These are phyloP conservation scores for Sphagnum fallax DNA, from an alignment of 228 moss, liverwort and hornwort genomes.

Conservation along the genomic window DNA sequence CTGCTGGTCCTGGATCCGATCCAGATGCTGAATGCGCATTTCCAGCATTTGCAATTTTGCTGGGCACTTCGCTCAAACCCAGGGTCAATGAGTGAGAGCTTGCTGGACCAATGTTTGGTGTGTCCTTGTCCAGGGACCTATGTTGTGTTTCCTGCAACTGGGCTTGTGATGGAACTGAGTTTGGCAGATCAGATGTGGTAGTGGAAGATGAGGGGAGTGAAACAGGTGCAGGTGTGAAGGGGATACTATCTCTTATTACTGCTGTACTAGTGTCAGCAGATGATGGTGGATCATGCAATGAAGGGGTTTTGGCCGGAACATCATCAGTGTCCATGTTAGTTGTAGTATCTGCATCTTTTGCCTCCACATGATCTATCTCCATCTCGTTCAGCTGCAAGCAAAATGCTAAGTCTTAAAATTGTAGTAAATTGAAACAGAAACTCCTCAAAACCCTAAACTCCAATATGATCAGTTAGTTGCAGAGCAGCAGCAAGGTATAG, in stretches of 20 bases:
- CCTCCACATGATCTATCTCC: slow-evolving; percentile 24
- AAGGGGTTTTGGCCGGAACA: background rate
- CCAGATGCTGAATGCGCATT: too few relatives aligned
- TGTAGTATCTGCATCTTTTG: slow-evolving; percentile 17
- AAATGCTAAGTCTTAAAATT: background rate
- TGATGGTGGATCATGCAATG: slow-evolving; percentile 1
- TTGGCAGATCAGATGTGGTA: slow-evolving; percentile 5
- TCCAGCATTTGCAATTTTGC: too few relatives aligned
- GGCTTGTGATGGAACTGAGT: slow-evolving; percentile 6
- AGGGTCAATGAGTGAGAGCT: background rate
- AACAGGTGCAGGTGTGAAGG: slow-evolving; percentile 1
- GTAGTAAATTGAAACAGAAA: background rate
- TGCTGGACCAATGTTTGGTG: slow-evolving; percentile 6
- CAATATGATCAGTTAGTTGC: too few relatives aligned
- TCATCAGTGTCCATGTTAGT: slow-evolving; percentile 20
- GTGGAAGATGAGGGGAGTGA: slow-evolving; percentile 8
- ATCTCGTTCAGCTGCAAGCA: slow-evolving; percentile 22
- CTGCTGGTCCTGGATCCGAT: slow-evolving; percentile 10
- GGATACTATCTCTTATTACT: too few relatives aligned
- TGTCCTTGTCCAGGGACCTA: background rate
- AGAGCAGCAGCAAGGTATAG: background rate
- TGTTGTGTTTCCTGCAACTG: slow-evolving; percentile 10
- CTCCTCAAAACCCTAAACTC: too few relatives aligned
- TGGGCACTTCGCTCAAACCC: too few relatives aligned
- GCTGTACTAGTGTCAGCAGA: background rate